A percentile compares a stretch with the other conserved stretches of the same genome.
Evolutionary conservation across 1,139 yeast species (phyloP).

Genomic region (Debaryomycetaceae sp.): DNA sequence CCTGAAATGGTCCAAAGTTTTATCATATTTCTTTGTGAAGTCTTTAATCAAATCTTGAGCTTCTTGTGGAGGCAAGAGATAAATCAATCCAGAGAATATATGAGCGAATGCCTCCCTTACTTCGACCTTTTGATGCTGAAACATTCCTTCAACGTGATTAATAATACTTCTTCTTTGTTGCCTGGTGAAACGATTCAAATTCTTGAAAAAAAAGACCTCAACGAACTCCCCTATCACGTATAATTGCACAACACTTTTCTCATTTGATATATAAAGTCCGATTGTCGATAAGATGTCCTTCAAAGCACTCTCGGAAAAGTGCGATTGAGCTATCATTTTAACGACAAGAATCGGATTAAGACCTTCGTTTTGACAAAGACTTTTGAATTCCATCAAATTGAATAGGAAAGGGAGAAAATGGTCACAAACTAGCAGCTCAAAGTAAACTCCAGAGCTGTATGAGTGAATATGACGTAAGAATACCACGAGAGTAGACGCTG

Average conservation of each 20-base stretch:
- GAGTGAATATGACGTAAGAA: neutral
- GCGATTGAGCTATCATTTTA: slow-evolving; percentile 56
- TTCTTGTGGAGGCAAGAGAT: slow-evolving; percentile 65
- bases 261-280: slow-evolving; percentile 38
- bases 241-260: slow-evolving; percentile 63
- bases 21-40: slow-evolving; percentile 22
- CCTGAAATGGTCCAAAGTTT: slow-evolving; percentile 30
- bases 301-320: slow-evolving; percentile 45
- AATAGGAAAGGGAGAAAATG: slow-evolving; percentile 71
- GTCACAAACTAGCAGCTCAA: slow-evolving; percentile 18
- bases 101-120: slow-evolving; percentile 75
- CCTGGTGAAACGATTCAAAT: slow-evolving; percentile 53
- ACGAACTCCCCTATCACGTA: slow-evolving; percentile 66
- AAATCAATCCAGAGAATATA: slow-evolving; percentile 77
- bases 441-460: slow-evolving; percentile 1
- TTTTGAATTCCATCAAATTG: slow-evolving; percentile 66
- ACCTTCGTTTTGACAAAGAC: slow-evolving; percentile 74
- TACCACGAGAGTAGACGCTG: neutral
- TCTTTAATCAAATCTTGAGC: slow-evolving; percentile 31
- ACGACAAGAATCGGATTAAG: slow-evolving; percentile 55
- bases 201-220: slow-evolving; percentile 73
- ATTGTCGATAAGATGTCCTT: slow-evolving; percentile 49
- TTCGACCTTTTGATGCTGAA: slow-evolving; percentile 67
- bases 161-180: slow-evolving; percentile 52
- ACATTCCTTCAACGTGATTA: slow-evolving; percentile 47